A percentile compares a stretch with the other conserved stretches of the same genome.
These are phyloP conservation scores for Neoarthrinium moseri DNA, from an alignment of 2,329 filamentous ascomycete genomes.

Conservation along the genomic window DNA sequence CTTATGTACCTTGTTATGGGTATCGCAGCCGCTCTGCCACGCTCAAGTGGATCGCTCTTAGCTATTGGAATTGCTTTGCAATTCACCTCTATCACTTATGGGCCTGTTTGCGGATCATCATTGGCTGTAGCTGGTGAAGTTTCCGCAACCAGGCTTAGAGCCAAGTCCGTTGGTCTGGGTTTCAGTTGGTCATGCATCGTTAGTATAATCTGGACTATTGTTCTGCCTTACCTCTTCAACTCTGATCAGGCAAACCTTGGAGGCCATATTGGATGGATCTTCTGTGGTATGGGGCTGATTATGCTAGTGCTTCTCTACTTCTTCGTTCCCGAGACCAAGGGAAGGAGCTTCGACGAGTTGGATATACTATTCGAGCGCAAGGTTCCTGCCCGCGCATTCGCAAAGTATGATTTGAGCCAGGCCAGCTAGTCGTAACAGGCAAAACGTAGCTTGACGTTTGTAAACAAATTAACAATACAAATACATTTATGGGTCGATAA, in stretches of 20 bases:
- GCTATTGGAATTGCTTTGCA: slow-evolving; percentile 18
- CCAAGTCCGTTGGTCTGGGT: slow-evolving; percentile 5
- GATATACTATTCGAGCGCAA: slow-evolving; percentile 38
- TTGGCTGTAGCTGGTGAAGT: slow-evolving; percentile 10
- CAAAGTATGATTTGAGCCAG: slow-evolving; percentile 8
- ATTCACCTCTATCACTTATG: slow-evolving; percentile 18
- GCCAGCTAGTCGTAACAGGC: not conserved
- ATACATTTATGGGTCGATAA: too few relatives aligned
- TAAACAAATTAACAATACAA: too few relatives aligned
- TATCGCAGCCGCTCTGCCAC: slow-evolving; percentile 15
- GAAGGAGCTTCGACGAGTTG: slow-evolving; percentile 41
- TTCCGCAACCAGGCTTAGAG: slow-evolving; percentile 4
- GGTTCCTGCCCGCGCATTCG: slow-evolving; percentile 24
- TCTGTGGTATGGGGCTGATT: slow-evolving; percentile 4
- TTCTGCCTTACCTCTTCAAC: slow-evolving; percentile 10
- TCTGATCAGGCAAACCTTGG: slow-evolving; percentile 9
- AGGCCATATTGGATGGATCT: slow-evolving; percentile 8
- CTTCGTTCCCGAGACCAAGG: slow-evolving; percentile 38
- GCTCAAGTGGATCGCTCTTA: slow-evolving; percentile 12
- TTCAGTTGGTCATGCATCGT: not conserved
- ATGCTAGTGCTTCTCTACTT: slow-evolving; percentile 21
- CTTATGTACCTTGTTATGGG: slow-evolving; percentile 21
- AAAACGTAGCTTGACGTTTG: too few relatives aligned
- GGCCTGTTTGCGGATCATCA: slow-evolving; percentile 17
- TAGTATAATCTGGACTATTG: slow-evolving; percentile 6